phyloP scores from a whole-genome alignment of 768 basidiomycete genomes.

The Kwoniella newhampshirensis region DNA sequence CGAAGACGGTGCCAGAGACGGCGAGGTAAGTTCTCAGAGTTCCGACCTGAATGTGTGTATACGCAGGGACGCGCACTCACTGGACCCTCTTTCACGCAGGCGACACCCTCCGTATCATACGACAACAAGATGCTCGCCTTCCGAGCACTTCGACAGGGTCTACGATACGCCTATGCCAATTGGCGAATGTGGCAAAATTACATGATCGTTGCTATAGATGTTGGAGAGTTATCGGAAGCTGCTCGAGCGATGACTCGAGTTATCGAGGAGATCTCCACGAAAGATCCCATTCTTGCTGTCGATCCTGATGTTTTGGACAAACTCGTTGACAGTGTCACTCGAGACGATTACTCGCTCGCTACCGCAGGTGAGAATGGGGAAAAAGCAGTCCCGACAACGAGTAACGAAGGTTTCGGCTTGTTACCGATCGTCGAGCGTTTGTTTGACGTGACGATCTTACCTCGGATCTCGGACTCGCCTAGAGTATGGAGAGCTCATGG shows the following conservation, averaged over 20 bases:
- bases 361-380: conserved; percentile 21
- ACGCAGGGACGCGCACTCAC: too few species aligned
- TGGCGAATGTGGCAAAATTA: conserved; percentile 99
- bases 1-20: conserved; percentile 49
- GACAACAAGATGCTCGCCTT: conserved; percentile 80
- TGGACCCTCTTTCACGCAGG: conserved; percentile 1
- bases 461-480: conserved; percentile 68
- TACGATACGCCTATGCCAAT: conserved; percentile 78
- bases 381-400: conserved; percentile 51
- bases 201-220: conserved; percentile 87
- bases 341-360: conserved; percentile 51
- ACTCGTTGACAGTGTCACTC: conserved; percentile 81
- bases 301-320: conserved; percentile 87
- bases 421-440: conserved; percentile 67
- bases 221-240: conserved; percentile 86
- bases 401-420: conserved; percentile 70
- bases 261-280: conserved; percentile 62
- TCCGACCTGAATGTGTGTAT: too few species aligned
- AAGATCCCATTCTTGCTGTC: conserved; percentile 59
- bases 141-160: conserved; percentile 85
- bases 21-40: conserved; percentile 27
- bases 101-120: conserved; percentile 48
- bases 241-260: conserved; percentile 78
- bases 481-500: conserved; percentile 82
- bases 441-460: conserved; percentile 75